Conservation (phyloP, 208 protist genomes). For the Crithidia brevicula region DNA sequence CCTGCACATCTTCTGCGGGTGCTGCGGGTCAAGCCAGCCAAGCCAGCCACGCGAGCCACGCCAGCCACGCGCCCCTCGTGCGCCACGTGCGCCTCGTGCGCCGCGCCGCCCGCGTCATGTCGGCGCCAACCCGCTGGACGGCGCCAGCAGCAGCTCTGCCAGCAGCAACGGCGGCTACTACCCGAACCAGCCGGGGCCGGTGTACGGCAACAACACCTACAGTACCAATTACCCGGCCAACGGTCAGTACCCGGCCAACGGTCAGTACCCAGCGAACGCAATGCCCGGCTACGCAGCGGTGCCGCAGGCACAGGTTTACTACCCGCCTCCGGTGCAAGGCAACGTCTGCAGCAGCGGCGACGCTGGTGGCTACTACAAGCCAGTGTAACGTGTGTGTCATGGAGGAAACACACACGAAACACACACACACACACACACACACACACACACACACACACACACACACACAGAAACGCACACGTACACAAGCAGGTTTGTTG, state of each 20-base stretch:
- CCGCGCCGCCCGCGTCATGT: not conserved
- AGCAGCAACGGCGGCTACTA: not conserved
- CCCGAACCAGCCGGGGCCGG: not conserved
- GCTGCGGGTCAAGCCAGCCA: slow-evolving; percentile 3
- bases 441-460: too few species aligned
- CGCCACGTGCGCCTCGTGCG: too few species aligned
- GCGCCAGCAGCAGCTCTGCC: not conserved
- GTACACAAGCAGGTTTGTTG: too few species aligned
- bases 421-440: too few species aligned
- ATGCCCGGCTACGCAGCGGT: not conserved
- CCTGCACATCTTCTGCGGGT: slow-evolving; percentile 15
- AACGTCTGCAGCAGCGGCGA: not conserved
- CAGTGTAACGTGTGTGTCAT: too few species aligned
- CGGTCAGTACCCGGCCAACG: not conserved
- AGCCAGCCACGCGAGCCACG: not conserved
- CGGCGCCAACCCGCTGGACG: slow-evolving; percentile 16
- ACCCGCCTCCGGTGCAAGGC: not conserved
- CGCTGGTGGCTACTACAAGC: slow-evolving; percentile 13
- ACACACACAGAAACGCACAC: too few species aligned
- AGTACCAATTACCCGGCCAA: slow-evolving; percentile 3
- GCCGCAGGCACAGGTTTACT: slow-evolving; percentile 16
- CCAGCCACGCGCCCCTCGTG: too few species aligned
- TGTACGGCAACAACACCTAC: not conserved
- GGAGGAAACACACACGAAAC: too few species aligned
- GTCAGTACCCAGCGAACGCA: not conserved